Conservation (phyloP, 1,139 yeast species). For the Taphrina communis region DNA sequence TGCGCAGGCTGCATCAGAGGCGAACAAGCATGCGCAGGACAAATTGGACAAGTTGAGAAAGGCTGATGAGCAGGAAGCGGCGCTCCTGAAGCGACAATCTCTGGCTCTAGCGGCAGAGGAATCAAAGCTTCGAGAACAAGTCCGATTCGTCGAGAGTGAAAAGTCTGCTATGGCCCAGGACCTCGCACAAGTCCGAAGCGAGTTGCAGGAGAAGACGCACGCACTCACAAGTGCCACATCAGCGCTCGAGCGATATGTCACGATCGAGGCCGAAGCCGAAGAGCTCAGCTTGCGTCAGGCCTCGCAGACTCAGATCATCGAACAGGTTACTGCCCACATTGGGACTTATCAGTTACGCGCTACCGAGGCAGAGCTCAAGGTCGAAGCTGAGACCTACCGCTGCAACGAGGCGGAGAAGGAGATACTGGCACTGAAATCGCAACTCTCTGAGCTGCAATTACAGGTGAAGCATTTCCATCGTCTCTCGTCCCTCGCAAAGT, state of each 20-base stretch:
- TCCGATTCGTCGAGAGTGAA: neutral
- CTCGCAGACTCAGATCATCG: slow-evolving; percentile 9
- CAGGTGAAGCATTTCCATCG: slow-evolving; percentile 26
- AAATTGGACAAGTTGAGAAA: neutral
- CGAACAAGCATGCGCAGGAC: neutral
- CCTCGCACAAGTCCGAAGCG: neutral
- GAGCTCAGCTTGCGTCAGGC: slow-evolving; percentile 21
- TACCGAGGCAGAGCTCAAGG: slow-evolving; percentile 12
- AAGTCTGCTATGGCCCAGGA: neutral
- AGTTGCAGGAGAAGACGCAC: neutral
- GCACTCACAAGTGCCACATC: slow-evolving; percentile 1
- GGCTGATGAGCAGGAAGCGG: neutral
- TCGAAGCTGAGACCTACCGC: slow-evolving; percentile 18
- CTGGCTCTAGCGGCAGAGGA: neutral
- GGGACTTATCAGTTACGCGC: slow-evolving; percentile 23
- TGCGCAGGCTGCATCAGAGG: neutral
- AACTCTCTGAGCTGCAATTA: slow-evolving; percentile 17
- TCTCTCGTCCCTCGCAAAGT: slow-evolving; percentile 32
- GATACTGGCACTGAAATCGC: neutral
- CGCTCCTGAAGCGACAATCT: neutral
- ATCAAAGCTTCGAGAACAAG: neutral
- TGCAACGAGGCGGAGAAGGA: slow-evolving; percentile 18
- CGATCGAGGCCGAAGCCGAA: slow-evolving; percentile 15
- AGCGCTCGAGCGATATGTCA: neutral
- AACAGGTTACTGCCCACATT: slow-evolving; percentile 7